phyloP scores from a whole-genome alignment of 169 alveolate species.

The Amoebophrya sp. region DNA sequence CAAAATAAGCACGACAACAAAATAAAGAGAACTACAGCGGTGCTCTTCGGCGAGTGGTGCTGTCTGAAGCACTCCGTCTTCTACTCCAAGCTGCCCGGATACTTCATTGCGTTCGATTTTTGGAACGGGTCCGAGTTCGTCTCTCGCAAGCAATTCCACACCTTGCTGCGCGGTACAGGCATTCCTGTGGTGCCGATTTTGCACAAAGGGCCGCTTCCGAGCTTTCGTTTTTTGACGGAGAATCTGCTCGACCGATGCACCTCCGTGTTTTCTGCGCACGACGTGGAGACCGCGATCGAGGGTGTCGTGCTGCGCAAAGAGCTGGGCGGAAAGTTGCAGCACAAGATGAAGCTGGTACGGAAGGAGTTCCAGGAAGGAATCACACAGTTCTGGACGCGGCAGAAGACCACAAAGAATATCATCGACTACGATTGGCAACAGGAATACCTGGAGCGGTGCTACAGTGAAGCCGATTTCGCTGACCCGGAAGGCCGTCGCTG shows the following conservation, averaged over 20 bases:
- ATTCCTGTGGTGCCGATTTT: not conserved
- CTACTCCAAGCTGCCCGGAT: not conserved
- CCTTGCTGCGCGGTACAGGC: not conserved
- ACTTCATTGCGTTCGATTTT: not conserved
- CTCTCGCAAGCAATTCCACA: not conserved
- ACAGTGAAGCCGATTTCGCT: not conserved
- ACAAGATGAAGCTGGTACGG: not conserved
- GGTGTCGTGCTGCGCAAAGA: not conserved
- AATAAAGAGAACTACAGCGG: not conserved
- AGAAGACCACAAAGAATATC: not conserved
- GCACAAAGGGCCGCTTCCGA: not conserved
- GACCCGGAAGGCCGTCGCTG: not conserved
- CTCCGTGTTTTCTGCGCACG: not conserved
- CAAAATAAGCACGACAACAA: not conserved
- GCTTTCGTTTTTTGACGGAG: not conserved
- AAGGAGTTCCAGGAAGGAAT: not conserved
- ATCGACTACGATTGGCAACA: not conserved
- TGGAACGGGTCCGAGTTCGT: not conserved
- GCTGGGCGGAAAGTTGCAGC: not conserved
- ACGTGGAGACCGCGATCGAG: not conserved
- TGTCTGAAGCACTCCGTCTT: not conserved
- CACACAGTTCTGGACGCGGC: not conserved
- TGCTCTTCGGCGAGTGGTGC: not conserved
- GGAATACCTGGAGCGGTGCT: not conserved
- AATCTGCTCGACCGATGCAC: not conserved